phyloP scores from a whole-genome alignment of 176 grass and related monocot genomes.

The Triticum urartu region DNA sequence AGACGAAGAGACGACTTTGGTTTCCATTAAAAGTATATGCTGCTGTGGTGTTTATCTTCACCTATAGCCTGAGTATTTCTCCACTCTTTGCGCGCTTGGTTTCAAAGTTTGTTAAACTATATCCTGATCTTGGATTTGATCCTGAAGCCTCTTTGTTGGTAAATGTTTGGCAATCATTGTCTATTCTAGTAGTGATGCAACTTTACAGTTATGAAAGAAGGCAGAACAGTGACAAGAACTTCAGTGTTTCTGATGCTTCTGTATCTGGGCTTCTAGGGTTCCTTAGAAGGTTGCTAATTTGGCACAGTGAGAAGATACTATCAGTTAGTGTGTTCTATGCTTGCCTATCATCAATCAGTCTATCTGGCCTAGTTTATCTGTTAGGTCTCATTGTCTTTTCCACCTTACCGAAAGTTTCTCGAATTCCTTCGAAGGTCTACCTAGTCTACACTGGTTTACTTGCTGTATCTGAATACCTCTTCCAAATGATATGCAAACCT shows the following conservation, averaged over 20 bases:
- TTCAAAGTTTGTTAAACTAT: constrained; percentile 71
- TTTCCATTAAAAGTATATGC: constrained; percentile 89
- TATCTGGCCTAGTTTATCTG: constrained; percentile 82
- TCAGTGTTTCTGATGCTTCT: constrained; percentile 76
- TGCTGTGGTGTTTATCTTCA: constrained; percentile 75
- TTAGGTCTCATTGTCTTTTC: constrained; percentile 80
- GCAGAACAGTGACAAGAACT: constrained; percentile 70
- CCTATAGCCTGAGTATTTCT: constrained; percentile 77
- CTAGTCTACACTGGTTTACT: constrained; percentile 88
- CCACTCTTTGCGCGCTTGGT: constrained; percentile 59
- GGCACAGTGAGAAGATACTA: constrained; percentile 94
- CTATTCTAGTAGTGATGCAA: constrained; percentile 94
- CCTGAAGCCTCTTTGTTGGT: constrained; percentile 70
- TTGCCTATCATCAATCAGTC: constrained; percentile 85
- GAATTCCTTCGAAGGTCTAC: constrained; percentile 87
- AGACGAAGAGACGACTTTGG: constrained; percentile 84
- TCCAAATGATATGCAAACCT: constrained; percentile 91
- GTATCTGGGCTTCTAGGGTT: constrained; percentile 70
- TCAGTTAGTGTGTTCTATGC: constrained; percentile 83
- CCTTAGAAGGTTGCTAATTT: constrained; percentile 84
- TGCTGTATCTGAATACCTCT: constrained; percentile 80
- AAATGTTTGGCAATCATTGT: constrained; percentile 96
- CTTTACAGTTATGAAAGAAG: constrained; percentile 97
- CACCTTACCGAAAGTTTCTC: constrained; percentile 80
- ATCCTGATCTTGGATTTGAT: constrained; percentile 89